These are phyloP conservation scores for Coniochaeta prunicola DNA, from an alignment of 2,329 filamentous ascomycete genomes.

Conservation along the genomic window DNA sequence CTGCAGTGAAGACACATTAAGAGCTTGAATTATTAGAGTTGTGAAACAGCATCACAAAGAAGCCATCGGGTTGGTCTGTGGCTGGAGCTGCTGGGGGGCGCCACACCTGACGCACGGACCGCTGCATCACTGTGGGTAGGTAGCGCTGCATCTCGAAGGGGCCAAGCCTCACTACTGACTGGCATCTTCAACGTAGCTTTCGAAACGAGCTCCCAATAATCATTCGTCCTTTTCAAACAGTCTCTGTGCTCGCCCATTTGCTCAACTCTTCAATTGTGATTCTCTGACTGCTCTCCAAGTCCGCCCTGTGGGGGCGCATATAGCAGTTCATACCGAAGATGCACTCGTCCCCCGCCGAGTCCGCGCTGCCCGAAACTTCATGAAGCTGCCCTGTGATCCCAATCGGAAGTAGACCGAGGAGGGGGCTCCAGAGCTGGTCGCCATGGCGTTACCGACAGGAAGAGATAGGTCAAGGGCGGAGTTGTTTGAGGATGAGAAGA, in stretches of 20 bases:
- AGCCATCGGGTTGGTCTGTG: background rate
- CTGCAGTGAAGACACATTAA: too few species aligned
- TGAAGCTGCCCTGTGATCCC: conserved; percentile 12
- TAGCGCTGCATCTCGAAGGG: background rate
- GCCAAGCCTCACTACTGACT: background rate
- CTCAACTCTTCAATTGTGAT: background rate
- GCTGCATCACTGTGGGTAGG: background rate
- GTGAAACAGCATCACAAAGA: background rate
- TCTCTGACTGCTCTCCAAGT: too few species aligned
- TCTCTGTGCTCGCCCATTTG: background rate
- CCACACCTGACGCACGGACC: background rate
- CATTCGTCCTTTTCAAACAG: background rate
- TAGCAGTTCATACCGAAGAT: background rate
- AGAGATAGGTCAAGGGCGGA: conserved; percentile 53
- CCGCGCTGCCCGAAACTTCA: conserved; percentile 19
- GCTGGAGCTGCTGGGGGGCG: background rate
- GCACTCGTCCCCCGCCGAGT: background rate
- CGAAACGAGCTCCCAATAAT: background rate
- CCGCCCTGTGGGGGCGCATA: background rate
- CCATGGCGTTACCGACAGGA: conserved; percentile 23
- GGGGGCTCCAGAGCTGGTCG: conserved; percentile 9
- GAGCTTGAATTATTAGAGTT: background rate
- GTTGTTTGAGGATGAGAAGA: conserved; percentile 94
- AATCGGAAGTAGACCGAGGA: conserved; percentile 8
- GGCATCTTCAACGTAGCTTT: background rate